These are phyloP conservation scores for Scenedesmus sp. DNA, from an alignment of 163 green algal species.

Conservation along the genomic window DNA sequence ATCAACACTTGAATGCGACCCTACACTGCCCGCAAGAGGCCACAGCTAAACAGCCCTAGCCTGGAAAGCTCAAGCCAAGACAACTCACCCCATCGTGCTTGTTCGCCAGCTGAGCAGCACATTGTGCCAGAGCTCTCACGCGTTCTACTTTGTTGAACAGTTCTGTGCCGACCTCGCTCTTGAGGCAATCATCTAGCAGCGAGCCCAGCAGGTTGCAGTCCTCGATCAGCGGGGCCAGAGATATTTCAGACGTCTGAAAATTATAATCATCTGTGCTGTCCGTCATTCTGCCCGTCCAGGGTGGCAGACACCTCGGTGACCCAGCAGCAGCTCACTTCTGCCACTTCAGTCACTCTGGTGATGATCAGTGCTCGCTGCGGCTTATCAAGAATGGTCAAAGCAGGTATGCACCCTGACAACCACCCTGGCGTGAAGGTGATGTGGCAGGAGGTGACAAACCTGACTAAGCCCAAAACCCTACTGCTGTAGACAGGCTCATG, in stretches of 20 bases:
- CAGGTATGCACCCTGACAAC: neutral
- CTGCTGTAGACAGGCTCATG: neutral
- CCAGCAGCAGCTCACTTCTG: constrained; percentile 6
- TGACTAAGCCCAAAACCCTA: neutral
- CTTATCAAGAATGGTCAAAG: neutral
- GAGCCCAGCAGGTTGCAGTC: constrained; percentile 90
- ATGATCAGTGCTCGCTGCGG: neutral
- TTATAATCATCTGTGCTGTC: constrained; percentile 62
- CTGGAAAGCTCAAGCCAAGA: neutral
- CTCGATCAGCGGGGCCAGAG: constrained; percentile 82
- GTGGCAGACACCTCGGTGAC: neutral
- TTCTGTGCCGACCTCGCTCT: constrained; percentile 86
- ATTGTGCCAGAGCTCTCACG: constrained; percentile 77
- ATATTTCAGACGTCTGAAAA: constrained; percentile 51
- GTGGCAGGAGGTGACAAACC: neutral
- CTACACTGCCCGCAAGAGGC: neutral
- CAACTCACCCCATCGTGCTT: constrained; percentile 72
- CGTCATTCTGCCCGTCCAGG: constrained; percentile 38
- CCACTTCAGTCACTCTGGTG: neutral
- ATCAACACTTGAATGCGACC: neutral
- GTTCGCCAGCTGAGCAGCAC: constrained; percentile 67
- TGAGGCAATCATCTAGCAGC: constrained; percentile 89
- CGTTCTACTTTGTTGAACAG: constrained; percentile 84
- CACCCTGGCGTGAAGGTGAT: neutral
- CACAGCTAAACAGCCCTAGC: constrained; percentile 33